Evolutionary conservation across 352 stramenopile genomes (phyloP), one percentile per base, ranked within the genome.

Genomic region (Globisporangium echinulatum): DNA sequence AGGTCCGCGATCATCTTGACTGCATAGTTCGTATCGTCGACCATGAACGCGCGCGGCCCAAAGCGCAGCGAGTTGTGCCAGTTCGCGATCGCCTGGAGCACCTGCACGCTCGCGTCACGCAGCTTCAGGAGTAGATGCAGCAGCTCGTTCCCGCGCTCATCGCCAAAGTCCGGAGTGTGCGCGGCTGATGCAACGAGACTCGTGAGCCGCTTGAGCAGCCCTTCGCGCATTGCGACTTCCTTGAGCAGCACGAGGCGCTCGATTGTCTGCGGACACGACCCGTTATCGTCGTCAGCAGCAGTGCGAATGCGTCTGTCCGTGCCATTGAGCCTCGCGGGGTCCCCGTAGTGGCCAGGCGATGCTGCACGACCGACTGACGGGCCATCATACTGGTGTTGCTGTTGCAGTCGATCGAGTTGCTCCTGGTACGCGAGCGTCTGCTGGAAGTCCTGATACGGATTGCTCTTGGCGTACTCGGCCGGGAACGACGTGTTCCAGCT

Each of bases 1-100:
- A 92, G 70, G 61, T 94, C 85, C 8, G 72, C 70, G 5, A 88
- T 44, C 79, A 94, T 91, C 49, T 87, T 87, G 54, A 70, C 64
- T 33, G 75, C 74, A 56, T 94, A 94, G 62, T 90, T 88, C 37
- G 73, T 58, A 14, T 72, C 76, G 8, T 87, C 71, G 37, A 74
- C 80, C 7, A 74, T 60, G 62, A 86, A 87, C 4, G 77, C 61
- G 4, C 54, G 63, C 44, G 74, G 59, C 7, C 57, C 54, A 2
- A 62, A 39, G 13, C 57, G 15, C 1, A 69, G 50, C n/a, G 70
- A 63, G 15, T 68, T 53, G 52, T 88, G 80, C 82, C 79, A 90
- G n/a, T 60, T 63, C 7, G 72, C 65, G 47, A 92, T 74, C 13
- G 69, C 79, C 48, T 74, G 58, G 14, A 92, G 54, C 19, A 88